Conservation (phyloP, 1,139 yeast species). For the Groenewaldozyma sp. region DNA sequence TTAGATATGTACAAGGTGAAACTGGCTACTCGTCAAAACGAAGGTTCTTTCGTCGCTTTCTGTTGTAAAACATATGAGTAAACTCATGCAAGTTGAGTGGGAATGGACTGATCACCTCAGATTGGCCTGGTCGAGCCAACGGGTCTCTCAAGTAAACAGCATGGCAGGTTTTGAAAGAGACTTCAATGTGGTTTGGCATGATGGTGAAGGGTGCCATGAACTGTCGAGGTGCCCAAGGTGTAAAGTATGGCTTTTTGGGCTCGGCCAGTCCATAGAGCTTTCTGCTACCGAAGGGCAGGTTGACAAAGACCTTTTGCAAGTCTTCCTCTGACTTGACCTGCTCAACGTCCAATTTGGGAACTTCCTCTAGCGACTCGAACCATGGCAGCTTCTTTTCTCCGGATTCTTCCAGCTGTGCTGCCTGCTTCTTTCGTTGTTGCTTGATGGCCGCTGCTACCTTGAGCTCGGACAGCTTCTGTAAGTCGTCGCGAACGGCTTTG, state of each 20-base stretch:
- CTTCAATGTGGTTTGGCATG: slow-evolving; percentile 83
- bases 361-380: slow-evolving; percentile 44
- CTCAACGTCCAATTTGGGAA: slow-evolving; percentile 43
- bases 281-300: slow-evolving; percentile 37
- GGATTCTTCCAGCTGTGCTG: slow-evolving; percentile 10
- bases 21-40: background rate
- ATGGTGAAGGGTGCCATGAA: slow-evolving; percentile 89
- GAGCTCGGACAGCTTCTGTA: slow-evolving; percentile 42
- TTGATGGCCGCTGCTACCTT: slow-evolving; percentile 43
- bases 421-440: slow-evolving; percentile 25
- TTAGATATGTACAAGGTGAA: background rate
- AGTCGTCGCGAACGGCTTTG: background rate
- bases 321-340: slow-evolving; percentile 43
- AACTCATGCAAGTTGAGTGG: slow-evolving; percentile 79
- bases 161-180: slow-evolving; percentile 85
- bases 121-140: slow-evolving; percentile 92
- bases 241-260: slow-evolving; percentile 72
- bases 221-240: slow-evolving; percentile 96
- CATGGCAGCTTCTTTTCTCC: slow-evolving; percentile 48
- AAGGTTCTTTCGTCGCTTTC: slow-evolving; percentile 36
- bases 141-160: slow-evolving; percentile 95
- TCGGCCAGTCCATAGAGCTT: slow-evolving; percentile 68
- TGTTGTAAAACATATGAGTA: slow-evolving; percentile 89
- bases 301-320: slow-evolving; percentile 30
- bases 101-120: slow-evolving; percentile 91